Conservation (phyloP, 495 filamentous ascomycete genomes). For the Friedmanniomyces endolithicus region DNA sequence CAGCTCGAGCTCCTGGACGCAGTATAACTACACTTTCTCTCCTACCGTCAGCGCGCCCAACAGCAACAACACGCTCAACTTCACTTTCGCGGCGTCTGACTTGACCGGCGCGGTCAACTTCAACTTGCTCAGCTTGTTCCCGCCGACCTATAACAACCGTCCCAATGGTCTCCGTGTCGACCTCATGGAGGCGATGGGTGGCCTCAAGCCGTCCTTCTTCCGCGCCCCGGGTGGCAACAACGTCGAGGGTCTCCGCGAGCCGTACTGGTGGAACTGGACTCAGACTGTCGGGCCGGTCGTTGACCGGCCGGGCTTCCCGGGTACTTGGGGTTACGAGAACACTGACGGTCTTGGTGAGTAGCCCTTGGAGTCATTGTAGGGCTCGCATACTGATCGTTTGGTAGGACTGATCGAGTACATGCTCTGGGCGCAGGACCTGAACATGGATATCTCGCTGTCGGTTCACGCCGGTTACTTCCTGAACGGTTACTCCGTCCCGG, state of each 20-base stretch:
- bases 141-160: conserved; percentile 30
- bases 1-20: conserved; percentile 33
- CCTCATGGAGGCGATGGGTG: conserved; percentile 27
- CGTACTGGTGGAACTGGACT: conserved; percentile 29
- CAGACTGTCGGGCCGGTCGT: conserved; percentile 29
- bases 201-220: conserved; percentile 22
- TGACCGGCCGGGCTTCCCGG: conserved; percentile 25
- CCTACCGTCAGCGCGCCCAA: conserved; percentile 27
- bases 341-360: conserved; percentile 24
- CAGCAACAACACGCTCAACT: conserved; percentile 29
- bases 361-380: too few species aligned
- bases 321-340: conserved; percentile 30
- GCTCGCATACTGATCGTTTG: too few species aligned
- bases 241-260: conserved; percentile 26
- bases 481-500: conserved; percentile 24
- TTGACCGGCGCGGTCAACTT: conserved; percentile 24
- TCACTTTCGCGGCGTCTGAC: conserved; percentile 29
- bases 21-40: conserved; percentile 36
- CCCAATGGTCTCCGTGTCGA: conserved; percentile 26
- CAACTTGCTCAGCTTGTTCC: conserved; percentile 30
- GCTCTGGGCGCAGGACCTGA: conserved; percentile 27
- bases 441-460: conserved; percentile 27
- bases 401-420: conserved; percentile 27
- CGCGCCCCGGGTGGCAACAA: conserved; percentile 26
- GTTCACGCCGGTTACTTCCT: conserved; percentile 28